These are phyloP conservation scores for Coniochaeta sp. DNA, from an alignment of 2,329 filamentous ascomycete species.

Conservation along the genomic window DNA sequence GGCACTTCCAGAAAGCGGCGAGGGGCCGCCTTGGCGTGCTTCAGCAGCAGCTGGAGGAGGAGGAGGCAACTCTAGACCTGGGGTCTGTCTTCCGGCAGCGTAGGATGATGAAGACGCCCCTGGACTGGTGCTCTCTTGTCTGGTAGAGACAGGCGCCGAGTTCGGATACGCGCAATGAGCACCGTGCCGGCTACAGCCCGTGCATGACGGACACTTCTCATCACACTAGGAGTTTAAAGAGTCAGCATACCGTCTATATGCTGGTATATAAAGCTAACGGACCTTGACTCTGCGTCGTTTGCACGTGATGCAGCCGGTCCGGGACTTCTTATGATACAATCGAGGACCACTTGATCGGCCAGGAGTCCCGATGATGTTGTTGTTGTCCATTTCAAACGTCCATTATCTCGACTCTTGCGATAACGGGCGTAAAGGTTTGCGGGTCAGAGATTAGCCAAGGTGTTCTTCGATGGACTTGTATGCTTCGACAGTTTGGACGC, in stretches of 20 bases:
- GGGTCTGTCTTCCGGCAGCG: background rate
- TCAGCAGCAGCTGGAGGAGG: too few relatives aligned
- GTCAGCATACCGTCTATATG: background rate
- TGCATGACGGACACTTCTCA: conserved; percentile 14
- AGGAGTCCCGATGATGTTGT: background rate
- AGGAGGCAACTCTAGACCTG: background rate
- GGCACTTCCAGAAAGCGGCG: background rate
- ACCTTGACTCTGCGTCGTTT: conserved; percentile 22
- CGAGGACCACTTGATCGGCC: conserved; percentile 11
- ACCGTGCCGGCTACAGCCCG: conserved; percentile 15
- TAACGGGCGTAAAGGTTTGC: too few relatives aligned
- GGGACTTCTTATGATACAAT: conserved; percentile 23
- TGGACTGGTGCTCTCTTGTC: background rate
- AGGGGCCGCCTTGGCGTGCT: background rate
- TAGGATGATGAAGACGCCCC: background rate
- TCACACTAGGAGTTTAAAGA: conserved; percentile 12
- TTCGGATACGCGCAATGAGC: conserved; percentile 15
- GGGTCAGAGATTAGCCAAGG: too few relatives aligned
- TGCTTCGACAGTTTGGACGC: too few relatives aligned
- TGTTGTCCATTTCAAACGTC: background rate
- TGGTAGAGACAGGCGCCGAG: too few relatives aligned
- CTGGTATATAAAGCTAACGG: background rate
- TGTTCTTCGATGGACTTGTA: too few relatives aligned
- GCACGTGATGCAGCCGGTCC: conserved; percentile 20
- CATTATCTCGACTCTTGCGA: too few relatives aligned